Percentiles rank a stretch among this genome's conserved stretches.
These are phyloP conservation scores for Fusarium subtropicale DNA, from an alignment of 2,329 filamentous ascomycete species.

Conservation along the genomic window DNA sequence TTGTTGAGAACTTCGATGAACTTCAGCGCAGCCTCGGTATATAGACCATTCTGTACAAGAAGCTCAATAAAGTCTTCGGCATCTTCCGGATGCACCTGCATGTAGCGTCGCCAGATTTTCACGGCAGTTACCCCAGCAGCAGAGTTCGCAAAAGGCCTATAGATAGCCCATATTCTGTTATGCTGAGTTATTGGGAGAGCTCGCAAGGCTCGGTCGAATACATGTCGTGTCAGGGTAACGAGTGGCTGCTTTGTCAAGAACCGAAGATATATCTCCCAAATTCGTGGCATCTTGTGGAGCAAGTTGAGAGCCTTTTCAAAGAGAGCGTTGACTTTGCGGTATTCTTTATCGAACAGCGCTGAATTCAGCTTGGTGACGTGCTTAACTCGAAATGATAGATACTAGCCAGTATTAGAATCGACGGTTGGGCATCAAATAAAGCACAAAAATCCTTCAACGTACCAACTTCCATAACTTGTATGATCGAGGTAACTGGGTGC, in stretches of 20 bases:
- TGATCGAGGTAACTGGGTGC: conserved; percentile 87
- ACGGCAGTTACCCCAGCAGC: conserved; percentile 91
- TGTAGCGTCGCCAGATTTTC: conserved; percentile 93
- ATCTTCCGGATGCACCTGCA: conserved; percentile 96
- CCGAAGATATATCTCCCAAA: conserved; percentile 97
- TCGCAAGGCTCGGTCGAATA: conserved; percentile 91
- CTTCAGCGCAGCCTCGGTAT: conserved; percentile 89
- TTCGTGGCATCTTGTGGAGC: conserved; percentile 97
- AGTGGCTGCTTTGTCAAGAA: conserved; percentile 94
- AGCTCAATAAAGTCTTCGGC: conserved; percentile 95
- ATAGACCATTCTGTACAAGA: conserved; percentile 81
- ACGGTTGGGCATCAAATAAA: conserved; percentile 1
- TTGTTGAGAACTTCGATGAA: conserved; percentile 96
- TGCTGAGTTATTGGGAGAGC: conserved; percentile 95
- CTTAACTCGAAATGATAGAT: conserved; percentile 84
- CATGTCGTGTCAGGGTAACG: conserved; percentile 84
- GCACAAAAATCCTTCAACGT: neutral
- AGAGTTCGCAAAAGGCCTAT: conserved; percentile 90
- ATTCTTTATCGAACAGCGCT: conserved; percentile 81
- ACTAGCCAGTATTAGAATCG: conserved; percentile 60
- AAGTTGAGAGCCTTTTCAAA: conserved; percentile 94
- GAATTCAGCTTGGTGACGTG: conserved; percentile 87
- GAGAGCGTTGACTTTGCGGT: conserved; percentile 91
- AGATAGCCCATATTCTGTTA: conserved; percentile 93
- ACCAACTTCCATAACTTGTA: conserved; percentile 99